Evolutionary conservation across 495 filamentous ascomycete species (phyloP), one percentile per base, ranked within the genome.

Genomic region (Trichoderma asperelloides): DNA sequence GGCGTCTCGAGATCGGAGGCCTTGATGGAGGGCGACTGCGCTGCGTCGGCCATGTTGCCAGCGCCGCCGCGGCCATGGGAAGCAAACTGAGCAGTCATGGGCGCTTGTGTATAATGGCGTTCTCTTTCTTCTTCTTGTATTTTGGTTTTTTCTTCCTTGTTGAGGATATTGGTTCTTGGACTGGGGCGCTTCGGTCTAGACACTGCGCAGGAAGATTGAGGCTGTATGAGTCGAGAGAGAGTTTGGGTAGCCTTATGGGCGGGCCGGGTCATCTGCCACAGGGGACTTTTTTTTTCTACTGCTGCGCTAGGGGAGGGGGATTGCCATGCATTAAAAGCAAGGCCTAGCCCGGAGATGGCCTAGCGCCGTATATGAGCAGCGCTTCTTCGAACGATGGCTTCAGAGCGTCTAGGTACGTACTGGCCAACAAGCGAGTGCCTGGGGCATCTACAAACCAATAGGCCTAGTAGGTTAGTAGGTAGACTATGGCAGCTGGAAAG

Each of bases 1-100:
- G 93, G 93, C 3, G 93, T 96, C 70, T 87, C 78, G 66, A 96
- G 83, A 71, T 91, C 89, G 21, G 80, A 72, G 67, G 86, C 79
- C 15, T 78, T 75, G 67, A 82, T 71, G 40, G 76, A 74, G 13
- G 81, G 72, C 47, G 78, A 76, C 69, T 80, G 80, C 70, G 85
- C 76, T 65, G 81, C 78, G 69, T 84, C 84, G 72, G 82, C 83
- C 69, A 94, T 91, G 80, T 96, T 96, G 70, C 92, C 92, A 80
- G 80, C 78, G 72, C 84, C 84, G 71, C 84, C 83, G 66, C 84
- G 80, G 62, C 84, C 84, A 43, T 79, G 79, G 9, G 81, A 80
- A 18, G 78, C 75, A 62, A 79, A 66, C 60, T 75, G 63, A 21
- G 68, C 67, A 51, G 76, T 73, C 77, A 77, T 23, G 11, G 49